Conservation (phyloP, 2,329 filamentous ascomycete genomes). For the Fusarium sp. region DNA sequence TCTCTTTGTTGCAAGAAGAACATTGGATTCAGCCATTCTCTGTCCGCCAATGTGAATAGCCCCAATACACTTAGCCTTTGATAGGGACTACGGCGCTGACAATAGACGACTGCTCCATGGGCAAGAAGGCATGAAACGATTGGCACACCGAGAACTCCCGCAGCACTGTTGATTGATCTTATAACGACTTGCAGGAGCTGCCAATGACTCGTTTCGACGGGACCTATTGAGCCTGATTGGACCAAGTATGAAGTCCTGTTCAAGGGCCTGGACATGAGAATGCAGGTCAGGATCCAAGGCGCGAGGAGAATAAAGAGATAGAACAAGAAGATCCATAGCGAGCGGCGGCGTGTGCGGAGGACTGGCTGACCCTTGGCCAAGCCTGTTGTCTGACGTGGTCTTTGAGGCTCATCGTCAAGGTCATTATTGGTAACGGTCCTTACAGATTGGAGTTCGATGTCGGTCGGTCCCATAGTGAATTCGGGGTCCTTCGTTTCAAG, state of each 20-base stretch:
- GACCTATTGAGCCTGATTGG: constrained; percentile 4
- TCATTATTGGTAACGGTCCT: background rate
- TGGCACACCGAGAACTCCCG: constrained; percentile 12
- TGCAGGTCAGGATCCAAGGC: constrained; percentile 16
- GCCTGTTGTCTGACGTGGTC: background rate
- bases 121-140: constrained; percentile 29
- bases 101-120: constrained; percentile 27
- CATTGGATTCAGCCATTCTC: constrained; percentile 3
- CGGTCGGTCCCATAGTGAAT: background rate
- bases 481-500: background rate
- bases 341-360: background rate
- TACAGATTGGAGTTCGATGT: background rate
- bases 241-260: constrained; percentile 17
- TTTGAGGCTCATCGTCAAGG: background rate
- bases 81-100: constrained; percentile 4
- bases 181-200: background rate
- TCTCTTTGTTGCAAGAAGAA: background rate
- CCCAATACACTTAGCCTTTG: constrained; percentile 19
- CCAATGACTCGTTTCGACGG: background rate
- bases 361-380: constrained; percentile 5
- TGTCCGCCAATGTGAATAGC: constrained; percentile 27
- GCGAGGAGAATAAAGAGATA: constrained; percentile 16
- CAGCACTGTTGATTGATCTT: background rate
- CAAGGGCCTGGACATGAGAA: constrained; percentile 30
- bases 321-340: background rate